Base-by-base conservation (phyloP, 768 basidiomycete genomes). In the Auriscalpium orientale region DNA sequence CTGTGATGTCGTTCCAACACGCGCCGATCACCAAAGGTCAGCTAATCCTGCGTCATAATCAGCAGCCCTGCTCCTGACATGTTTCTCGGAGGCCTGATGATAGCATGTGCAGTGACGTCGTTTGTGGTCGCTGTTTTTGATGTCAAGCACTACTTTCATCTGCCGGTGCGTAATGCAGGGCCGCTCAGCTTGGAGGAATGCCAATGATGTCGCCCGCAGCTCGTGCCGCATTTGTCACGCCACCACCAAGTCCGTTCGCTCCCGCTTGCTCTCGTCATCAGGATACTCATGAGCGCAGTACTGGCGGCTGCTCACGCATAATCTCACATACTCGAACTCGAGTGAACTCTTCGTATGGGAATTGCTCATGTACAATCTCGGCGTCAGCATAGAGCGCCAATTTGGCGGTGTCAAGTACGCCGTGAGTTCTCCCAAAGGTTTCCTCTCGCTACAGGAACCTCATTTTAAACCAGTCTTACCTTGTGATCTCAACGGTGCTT, bases 391-490 rank as follows among this genome's bases (percentile, higher is more conserved):
- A 34, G 95, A 98, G 65, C 80, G 95, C 53, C 82, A 83, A 44
- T 97, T 92, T 65, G 94, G 95, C 11, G 85, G 85, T 54, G 70
- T 87, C 56, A 97, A 97, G 69, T 97, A 81, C 71, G 91, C 90
- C 34, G 91, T 93, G 61, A 70, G 84, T 68, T 13, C 34, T 61
- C 18, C 44, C 36, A 50, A n/a, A 13, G 33, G 55, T 52, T 37
- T 54, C 46, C 6, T 20, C 53, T 53, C 50, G 6, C 18, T 20
- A 35, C 28, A 35, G 1, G 8, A 22, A 12, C 22, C 16, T 43
- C 35, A 50, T 10, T 36, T 34, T 4, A n/a, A 51, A n/a, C 21
- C 16, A 94, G 91, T 92, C 91, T 3, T 94, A 89, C 66, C 71
- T 79, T n/a, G 69, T 87, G 33, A 78, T 91, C 28, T 84, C 88